Percentiles rank a stretch among this genome's conserved stretches.
Conservation (phyloP, 768 basidiomycete species). For the Phlebiopsis gigantea region DNA sequence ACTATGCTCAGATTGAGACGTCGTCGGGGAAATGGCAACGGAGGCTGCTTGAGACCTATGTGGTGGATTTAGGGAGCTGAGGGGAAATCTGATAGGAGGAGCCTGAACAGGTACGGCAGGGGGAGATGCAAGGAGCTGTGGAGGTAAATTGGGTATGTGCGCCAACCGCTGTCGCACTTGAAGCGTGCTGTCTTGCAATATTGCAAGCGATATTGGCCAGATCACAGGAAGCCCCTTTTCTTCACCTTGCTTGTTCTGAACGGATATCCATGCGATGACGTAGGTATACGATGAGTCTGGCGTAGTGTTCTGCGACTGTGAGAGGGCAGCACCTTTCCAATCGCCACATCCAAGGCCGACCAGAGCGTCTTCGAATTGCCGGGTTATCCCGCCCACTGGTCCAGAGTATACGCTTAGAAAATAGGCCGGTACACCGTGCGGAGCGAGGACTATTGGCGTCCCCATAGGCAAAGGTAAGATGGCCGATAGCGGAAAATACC, state of each 20-base stretch:
- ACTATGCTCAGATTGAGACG: neutral
- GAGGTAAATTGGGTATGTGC: slow-evolving; percentile 58
- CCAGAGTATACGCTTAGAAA: slow-evolving; percentile 68
- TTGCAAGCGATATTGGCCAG: slow-evolving; percentile 63
- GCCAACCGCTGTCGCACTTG: slow-evolving; percentile 41
- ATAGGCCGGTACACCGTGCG: slow-evolving; percentile 68
- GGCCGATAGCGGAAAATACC: slow-evolving; percentile 44
- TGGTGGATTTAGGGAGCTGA: neutral
- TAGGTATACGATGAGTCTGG: slow-evolving; percentile 25
- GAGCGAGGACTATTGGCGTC: slow-evolving; percentile 64
- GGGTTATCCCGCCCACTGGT: slow-evolving; percentile 53
- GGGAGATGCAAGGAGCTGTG: slow-evolving; percentile 54
- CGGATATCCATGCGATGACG: slow-evolving; percentile 67
- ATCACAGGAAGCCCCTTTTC: slow-evolving; percentile 73
- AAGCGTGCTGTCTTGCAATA: slow-evolving; percentile 34
- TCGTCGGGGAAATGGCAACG: neutral
- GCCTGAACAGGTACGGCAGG: slow-evolving; percentile 19
- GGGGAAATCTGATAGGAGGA: neutral
- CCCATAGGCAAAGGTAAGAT: slow-evolving; percentile 46
- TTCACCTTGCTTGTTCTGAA: slow-evolving; percentile 75
- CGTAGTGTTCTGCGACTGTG: slow-evolving; percentile 12
- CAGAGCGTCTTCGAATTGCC: slow-evolving; percentile 61
- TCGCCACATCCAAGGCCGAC: slow-evolving; percentile 55
- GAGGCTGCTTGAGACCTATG: neutral
- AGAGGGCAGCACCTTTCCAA: slow-evolving; percentile 31